Percentiles rank a stretch among this genome's conserved stretches.
phyloP scores from a whole-genome alignment of 176 grass and related monocot genomes.

The Pharus latifolius region DNA sequence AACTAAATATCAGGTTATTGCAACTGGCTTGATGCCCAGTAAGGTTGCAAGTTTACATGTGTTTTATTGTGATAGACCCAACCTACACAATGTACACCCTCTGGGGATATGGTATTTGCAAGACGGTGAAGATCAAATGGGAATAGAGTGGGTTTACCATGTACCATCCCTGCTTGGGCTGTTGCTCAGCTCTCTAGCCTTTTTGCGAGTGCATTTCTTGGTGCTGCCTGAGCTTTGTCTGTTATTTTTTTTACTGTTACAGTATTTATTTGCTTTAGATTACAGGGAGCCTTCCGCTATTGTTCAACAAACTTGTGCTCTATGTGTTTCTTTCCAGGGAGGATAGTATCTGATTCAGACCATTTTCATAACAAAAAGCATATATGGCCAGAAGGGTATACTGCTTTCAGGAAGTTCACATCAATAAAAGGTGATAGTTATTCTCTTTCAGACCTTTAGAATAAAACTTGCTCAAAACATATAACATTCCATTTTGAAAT shows the following conservation, averaged over 20 bases:
- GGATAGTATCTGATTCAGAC: conserved; percentile 79
- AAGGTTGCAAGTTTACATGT: background rate
- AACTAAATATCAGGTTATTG: background rate
- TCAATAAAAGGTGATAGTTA: conserved; percentile 68
- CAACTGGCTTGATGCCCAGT: background rate
- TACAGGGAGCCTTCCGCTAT: background rate
- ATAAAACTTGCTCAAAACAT: background rate
- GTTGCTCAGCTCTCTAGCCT: too few species aligned
- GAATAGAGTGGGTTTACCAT: background rate
- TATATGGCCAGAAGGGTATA: conserved; percentile 99
- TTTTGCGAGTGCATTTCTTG: background rate
- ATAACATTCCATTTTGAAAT: background rate
- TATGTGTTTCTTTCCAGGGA: conserved; percentile 52
- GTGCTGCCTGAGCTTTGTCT: conserved; percentile 6
- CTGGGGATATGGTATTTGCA: background rate
- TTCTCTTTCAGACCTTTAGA: background rate
- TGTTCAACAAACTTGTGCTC: background rate
- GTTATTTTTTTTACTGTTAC: background rate
- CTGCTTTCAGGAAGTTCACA: conserved; percentile 77
- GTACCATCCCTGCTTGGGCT: too few species aligned
- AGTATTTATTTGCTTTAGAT: background rate
- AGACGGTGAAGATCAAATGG: background rate
- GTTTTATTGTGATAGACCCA: background rate
- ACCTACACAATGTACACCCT: background rate
- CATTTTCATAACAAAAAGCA: conserved; percentile 96